Base-by-base conservation (phyloP, 192 early-diverging fungal genomes). In the Mortierella antarctica region DNA sequence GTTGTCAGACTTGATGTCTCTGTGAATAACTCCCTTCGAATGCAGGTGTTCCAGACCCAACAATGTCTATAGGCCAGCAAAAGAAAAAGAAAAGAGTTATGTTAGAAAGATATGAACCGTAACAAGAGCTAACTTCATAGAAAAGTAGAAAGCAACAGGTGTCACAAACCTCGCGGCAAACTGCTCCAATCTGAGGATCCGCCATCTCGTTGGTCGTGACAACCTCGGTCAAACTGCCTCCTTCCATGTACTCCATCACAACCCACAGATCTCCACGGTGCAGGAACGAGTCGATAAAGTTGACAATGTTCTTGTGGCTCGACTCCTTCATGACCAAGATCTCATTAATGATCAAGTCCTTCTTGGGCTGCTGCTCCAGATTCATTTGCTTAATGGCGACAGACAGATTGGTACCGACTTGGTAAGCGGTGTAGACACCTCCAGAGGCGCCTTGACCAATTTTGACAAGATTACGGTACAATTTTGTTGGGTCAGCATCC, bases 331-430 rank as follows among this genome's bases (percentile, higher is more conserved):
- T 95, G 21, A 96, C 91, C 50, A 94, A 50, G 57, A 96, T 96
- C 81, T 96, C 95, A 65, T 95, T 97, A 80, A 97, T 96, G 69
- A 98, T 98, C 64, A 97, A 77, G 66, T 98, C 97, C 86, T 97
- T 97, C 78, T 97, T 97, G 41, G 96, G 95, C 84, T 98, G 97
- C 79, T 95, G 91, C 75, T 96, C 92, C 58, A 98, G 82, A 65
- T 97, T 94, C 95, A 97, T 98, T 79, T 97, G 96, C 85, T 98
- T 98, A 82, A 98, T 97, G 5, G 96, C 97, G 2, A 97, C 97
- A 6, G 89, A 87, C 11, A 89, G 65, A 49, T 89, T 88, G 9
- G 89, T 90, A n/a, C 82, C 82, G 0, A 91, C 80, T 46, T 91
- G 89, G 83, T 93, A 90, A 4, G 97, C 94, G 5, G 92, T 96